These are phyloP conservation scores for Aspergillus oerlinghausenensis DNA, from an alignment of 2,329 filamentous ascomycete genomes.

Conservation along the genomic window DNA sequence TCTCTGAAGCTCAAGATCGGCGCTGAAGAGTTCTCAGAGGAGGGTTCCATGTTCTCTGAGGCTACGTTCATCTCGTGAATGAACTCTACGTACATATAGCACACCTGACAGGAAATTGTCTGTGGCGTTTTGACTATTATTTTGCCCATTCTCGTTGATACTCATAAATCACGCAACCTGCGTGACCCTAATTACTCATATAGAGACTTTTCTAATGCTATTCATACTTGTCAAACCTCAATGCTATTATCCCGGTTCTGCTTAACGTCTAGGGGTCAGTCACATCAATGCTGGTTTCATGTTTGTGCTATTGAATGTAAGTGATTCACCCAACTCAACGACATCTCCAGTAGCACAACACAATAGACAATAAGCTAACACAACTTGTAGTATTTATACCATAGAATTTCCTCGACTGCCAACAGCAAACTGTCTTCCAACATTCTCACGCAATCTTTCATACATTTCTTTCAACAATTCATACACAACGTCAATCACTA, in stretches of 20 bases:
- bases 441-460: not conserved
- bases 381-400: not conserved
- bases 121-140: constrained; percentile 30
- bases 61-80: constrained; percentile 86
- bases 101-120: constrained; percentile 15
- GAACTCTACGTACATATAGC: constrained; percentile 27
- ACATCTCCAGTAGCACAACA: not conserved
- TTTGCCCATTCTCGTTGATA: constrained; percentile 26
- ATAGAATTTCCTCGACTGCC: not conserved
- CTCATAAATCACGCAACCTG: constrained; percentile 12
- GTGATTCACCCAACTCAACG: not conserved
- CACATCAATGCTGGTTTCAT: not conserved
- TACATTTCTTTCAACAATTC: not conserved
- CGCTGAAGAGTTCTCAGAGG: constrained; percentile 70
- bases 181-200: constrained; percentile 15
- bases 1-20: constrained; percentile 80
- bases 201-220: constrained; percentile 29
- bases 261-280: not conserved
- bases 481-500: not conserved
- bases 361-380: not conserved
- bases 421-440: not conserved
- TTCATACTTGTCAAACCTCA: constrained; percentile 2
- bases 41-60: constrained; percentile 77
- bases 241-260: not conserved
- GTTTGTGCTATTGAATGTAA: not conserved